phyloP scores from a whole-genome alignment of 768 basidiomycete genomes.

The Chlorophyllum brunneum region DNA sequence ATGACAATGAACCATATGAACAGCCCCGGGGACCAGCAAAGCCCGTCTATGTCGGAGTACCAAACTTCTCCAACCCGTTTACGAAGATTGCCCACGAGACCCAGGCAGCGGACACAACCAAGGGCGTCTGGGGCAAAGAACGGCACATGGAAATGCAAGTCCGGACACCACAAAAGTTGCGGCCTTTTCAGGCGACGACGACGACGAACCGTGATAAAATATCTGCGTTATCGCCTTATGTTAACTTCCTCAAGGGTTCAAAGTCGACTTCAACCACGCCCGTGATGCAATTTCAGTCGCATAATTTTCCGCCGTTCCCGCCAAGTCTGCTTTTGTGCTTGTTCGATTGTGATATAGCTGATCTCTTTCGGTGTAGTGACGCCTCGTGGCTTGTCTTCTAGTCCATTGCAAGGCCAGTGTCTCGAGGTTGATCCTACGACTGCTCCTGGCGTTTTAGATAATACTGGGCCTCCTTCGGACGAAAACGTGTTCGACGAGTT shows the following conservation, averaged over 20 bases:
- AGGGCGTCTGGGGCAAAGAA: neutral
- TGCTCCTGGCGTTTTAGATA: neutral
- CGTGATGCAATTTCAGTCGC: neutral
- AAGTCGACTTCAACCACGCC: neutral
- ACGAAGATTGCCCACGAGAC: slow-evolving; percentile 1
- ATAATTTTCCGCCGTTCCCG: neutral
- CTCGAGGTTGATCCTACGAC: neutral
- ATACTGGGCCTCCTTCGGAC: neutral
- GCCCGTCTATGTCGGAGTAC: neutral
- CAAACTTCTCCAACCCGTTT: slow-evolving; percentile 1
- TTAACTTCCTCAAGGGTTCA: neutral
- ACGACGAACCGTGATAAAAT: neutral
- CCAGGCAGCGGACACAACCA: neutral
- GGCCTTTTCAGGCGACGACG: neutral
- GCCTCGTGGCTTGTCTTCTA: neutral
- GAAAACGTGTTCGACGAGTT: slow-evolving; percentile 1
- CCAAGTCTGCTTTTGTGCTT: slow-evolving; percentile 2
- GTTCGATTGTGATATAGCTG: neutral
- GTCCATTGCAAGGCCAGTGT: neutral
- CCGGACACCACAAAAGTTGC: neutral
- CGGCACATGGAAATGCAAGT: neutral
- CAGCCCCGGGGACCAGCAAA: neutral
- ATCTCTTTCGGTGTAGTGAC: neutral
- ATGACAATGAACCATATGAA: neutral
- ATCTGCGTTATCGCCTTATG: slow-evolving; percentile 1